phyloP scores from a whole-genome alignment of 345 rosid genomes.

The Salix viminalis region DNA sequence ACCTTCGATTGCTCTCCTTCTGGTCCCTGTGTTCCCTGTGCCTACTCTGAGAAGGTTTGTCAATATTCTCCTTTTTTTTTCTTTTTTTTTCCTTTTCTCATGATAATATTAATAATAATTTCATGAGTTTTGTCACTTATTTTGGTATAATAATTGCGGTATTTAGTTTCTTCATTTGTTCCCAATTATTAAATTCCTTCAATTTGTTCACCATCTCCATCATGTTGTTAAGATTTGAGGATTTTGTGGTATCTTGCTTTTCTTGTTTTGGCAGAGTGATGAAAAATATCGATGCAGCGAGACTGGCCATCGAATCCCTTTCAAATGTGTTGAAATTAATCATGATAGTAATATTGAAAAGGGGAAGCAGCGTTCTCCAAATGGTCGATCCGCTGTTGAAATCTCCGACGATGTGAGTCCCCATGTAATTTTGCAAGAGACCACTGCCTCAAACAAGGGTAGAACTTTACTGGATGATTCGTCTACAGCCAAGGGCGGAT shows the following conservation, averaged over 20 bases:
- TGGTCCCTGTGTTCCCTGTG: slow-evolving; percentile 87
- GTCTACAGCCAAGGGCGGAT: slow-evolving; percentile 26
- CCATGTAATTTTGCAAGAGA: slow-evolving; percentile 15
- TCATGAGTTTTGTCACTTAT: neutral
- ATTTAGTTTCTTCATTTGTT: neutral
- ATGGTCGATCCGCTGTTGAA: slow-evolving; percentile 36
- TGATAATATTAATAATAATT: neutral
- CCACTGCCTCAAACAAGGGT: slow-evolving; percentile 8
- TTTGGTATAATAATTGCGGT: neutral
- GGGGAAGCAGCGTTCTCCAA: slow-evolving; percentile 36
- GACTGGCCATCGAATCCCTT: slow-evolving; percentile 87
- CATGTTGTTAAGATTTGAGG: neutral
- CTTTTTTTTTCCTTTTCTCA: neutral
- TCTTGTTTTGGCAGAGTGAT: slow-evolving; percentile 40
- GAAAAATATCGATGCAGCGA: slow-evolving; percentile 83
- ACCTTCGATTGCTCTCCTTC: slow-evolving; percentile 85
- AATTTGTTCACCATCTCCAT: neutral
- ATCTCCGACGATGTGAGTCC: slow-evolving; percentile 15
- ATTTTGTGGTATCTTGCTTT: neutral
- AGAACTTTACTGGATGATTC: slow-evolving; percentile 53
- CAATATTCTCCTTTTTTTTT: neutral
- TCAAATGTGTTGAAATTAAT: slow-evolving; percentile 57
- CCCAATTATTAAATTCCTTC: neutral
- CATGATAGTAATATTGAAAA: slow-evolving; percentile 21
- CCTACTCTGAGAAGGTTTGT: slow-evolving; percentile 71